phyloP scores from a whole-genome alignment of 2,329 filamentous ascomycete species.

The Thelonectria blattea region DNA sequence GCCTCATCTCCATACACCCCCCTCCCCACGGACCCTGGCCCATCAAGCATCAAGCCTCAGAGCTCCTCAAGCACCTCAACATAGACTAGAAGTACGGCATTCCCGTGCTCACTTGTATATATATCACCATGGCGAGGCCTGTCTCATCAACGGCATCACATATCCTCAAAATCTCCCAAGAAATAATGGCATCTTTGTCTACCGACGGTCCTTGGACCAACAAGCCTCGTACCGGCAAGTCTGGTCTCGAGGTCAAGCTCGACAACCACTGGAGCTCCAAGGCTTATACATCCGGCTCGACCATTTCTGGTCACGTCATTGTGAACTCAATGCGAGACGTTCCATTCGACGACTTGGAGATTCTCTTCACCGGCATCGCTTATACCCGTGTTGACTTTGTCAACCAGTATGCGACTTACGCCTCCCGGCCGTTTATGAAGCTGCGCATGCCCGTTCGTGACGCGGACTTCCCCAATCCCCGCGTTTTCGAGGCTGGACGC shows the following conservation, averaged over 20 bases:
- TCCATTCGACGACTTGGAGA: constrained; percentile 58
- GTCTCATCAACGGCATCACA: constrained; percentile 24
- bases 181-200: constrained; percentile 35
- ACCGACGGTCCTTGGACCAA: constrained; percentile 34
- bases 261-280: constrained; percentile 61
- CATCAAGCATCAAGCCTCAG: constrained; percentile 2
- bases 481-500: constrained; percentile 55
- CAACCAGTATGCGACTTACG: constrained; percentile 53
- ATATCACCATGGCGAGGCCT: constrained; percentile 30
- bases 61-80: constrained; percentile 18
- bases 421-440: constrained; percentile 61
- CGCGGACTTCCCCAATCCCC: constrained; percentile 53
- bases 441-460: constrained; percentile 58
- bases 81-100: constrained; percentile 28
- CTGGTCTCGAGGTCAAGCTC: constrained; percentile 56
- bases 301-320: constrained; percentile 55
- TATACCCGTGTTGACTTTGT: constrained; percentile 59
- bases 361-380: constrained; percentile 58
- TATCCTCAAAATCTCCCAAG: constrained; percentile 25
- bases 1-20: constrained; percentile 9
- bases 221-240: constrained; percentile 30
- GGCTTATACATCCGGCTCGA: constrained; percentile 62
- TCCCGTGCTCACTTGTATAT: constrained; percentile 29
- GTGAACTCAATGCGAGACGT: constrained; percentile 54
- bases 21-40: background rate